Evolutionary conservation across 306 rosid species (phyloP), one percentile per base, ranked within the genome.

Genomic region (Arachis stenosperma): DNA sequence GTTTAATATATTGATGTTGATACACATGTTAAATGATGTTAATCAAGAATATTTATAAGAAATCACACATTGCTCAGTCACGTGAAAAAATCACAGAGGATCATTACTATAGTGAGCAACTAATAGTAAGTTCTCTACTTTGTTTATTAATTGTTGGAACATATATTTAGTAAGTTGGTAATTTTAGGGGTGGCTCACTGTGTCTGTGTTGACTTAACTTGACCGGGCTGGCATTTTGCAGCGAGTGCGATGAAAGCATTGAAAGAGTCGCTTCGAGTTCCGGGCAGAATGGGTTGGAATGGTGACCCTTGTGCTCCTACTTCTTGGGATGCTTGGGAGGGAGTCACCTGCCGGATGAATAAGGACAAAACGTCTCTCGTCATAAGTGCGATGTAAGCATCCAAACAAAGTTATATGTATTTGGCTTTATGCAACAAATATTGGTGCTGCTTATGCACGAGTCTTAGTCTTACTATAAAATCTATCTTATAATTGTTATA

Each of bases 231-330:
- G 37, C 14, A 61, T 75, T 61, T 71, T 82, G 86, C 67, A 94
- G 99, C 74, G 42, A 55, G 47, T 78, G 99, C 97, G 13, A 94
- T 94, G 97, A 87, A 76, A 75, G 92, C 95, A 27, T 83, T 94
- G 92, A 94, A 94, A 66, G 96, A 86, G 3, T 88, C 96, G 4
- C 91, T 91, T 41, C 95, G 87, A 6, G 69, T 94, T 84, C 99
- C 99, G 0, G 95, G 78, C 71, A 82, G 99, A 84, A 94, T 94
- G 99, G 99, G 99, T 42, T 94, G 99, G 99, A 94, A 94, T 70
- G 99, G 99, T 8, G 99, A 94, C 82, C 99, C 99, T 15, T 94
- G 99, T 88, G 99, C 95, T 70, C 97, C 99, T 54, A 89, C 91
- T 51, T 70, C 62, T 51, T 94, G 96, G 99, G 97, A 91, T 87